Evolutionary conservation across 495 filamentous ascomycete genomes (phyloP).

Genomic region (Aspergillus egyptiacus): DNA sequence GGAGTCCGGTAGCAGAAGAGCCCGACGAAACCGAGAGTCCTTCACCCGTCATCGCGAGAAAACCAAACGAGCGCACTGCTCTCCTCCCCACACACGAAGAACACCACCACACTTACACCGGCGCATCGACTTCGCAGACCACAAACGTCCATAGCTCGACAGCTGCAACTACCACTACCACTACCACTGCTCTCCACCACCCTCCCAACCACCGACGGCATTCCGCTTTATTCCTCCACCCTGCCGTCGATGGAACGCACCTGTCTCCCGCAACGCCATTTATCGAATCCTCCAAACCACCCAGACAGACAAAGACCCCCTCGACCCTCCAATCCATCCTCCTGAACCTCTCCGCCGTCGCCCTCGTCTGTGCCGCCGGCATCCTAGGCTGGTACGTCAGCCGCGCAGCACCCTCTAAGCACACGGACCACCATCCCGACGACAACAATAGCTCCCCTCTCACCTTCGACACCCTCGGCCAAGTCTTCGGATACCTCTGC

Average conservation of each 20-base stretch:
- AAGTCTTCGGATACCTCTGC: slow-evolving; percentile 81
- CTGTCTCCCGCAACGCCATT: slow-evolving; percentile 78
- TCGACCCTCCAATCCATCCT: slow-evolving; percentile 53
- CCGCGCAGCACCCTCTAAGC: slow-evolving; percentile 14
- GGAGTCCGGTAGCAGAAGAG: slow-evolving; percentile 7
- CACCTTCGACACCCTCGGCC: slow-evolving; percentile 67
- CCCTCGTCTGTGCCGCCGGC: slow-evolving; percentile 76
- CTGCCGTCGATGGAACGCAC: slow-evolving; percentile 54
- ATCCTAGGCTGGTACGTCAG: slow-evolving; percentile 81
- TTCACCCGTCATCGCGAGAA: slow-evolving; percentile 9
- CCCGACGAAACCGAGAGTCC: slow-evolving; percentile 14
- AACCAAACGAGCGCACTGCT: slow-evolving; percentile 30
- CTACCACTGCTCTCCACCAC: no score
- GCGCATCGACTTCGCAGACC: neutral
- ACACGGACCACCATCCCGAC: slow-evolving; percentile 14
- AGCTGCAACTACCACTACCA: no score
- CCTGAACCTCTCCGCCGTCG: slow-evolving; percentile 65
- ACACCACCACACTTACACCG: slow-evolving; percentile 16
- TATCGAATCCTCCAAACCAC: slow-evolving; percentile 32
- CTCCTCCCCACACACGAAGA: slow-evolving; percentile 24
- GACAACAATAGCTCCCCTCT: slow-evolving; percentile 31
- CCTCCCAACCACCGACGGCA: slow-evolving; percentile 18
- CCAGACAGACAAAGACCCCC: slow-evolving; percentile 23
- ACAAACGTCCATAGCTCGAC: slow-evolving; percentile 7
- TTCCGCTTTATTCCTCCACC: slow-evolving; percentile 32